phyloP scores from a whole-genome alignment of 2,329 filamentous ascomycete species.

The Davidsoniella australis region DNA sequence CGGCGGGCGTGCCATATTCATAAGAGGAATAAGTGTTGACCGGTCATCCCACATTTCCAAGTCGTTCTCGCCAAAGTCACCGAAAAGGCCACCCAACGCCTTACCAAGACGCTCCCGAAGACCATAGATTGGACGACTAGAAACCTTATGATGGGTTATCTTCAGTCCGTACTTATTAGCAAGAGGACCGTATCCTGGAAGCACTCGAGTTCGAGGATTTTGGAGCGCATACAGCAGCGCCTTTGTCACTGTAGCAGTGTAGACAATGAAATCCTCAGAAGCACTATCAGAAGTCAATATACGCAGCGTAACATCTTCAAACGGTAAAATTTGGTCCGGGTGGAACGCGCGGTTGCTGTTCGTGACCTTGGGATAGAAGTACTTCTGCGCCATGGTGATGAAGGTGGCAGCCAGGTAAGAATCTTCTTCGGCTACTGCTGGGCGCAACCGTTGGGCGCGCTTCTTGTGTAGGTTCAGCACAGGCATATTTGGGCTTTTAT shows the following conservation, averaged over 20 bases:
- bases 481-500: conserved; percentile 26
- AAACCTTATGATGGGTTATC: conserved; percentile 2
- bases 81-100: conserved; percentile 35
- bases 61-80: conserved; percentile 19
- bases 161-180: conserved; percentile 20
- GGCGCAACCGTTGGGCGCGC: conserved; percentile 30
- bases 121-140: conserved; percentile 17
- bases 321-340: conserved; percentile 17
- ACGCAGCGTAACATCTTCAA: conserved; percentile 31
- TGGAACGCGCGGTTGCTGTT: conserved; percentile 14
- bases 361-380: conserved; percentile 26
- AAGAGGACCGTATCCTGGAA: conserved; percentile 8
- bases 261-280: conserved; percentile 34
- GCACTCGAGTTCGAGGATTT: conserved; percentile 19
- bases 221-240: conserved; percentile 34
- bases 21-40: background rate
- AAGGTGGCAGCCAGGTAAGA: conserved; percentile 34
- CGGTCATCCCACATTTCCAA: conserved; percentile 3
- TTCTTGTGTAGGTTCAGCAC: conserved; percentile 31
- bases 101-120: conserved; percentile 37
- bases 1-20: background rate
- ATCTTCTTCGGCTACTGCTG: conserved; percentile 32
- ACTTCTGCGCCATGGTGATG: conserved; percentile 38
- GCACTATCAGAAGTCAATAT: conserved; percentile 34
- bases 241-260: conserved; percentile 31